A percentile compares a stretch with the other conserved stretches of the same genome.
These are phyloP conservation scores for Turritis glabra DNA, from an alignment of 345 rosid genomes.

Conservation along the genomic window DNA sequence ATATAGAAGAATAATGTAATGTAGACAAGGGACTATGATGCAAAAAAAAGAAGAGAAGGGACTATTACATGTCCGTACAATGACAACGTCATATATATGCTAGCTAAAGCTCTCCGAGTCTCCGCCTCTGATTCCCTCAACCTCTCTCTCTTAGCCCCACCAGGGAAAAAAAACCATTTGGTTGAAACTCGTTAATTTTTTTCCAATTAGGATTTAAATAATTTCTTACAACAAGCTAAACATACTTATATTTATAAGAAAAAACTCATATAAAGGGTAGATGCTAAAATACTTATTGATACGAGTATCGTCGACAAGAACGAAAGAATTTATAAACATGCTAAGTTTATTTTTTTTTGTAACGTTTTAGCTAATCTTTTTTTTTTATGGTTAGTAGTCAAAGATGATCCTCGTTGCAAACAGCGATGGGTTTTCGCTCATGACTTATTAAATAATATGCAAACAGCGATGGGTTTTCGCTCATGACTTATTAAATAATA, in stretches of 20 bases:
- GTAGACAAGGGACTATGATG: background rate
- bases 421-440: background rate
- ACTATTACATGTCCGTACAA: slow-evolving; percentile 39
- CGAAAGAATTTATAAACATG: background rate
- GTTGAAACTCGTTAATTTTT: background rate
- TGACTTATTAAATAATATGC: background rate
- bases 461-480: background rate
- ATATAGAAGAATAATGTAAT: background rate
- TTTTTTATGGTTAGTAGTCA: too few relatives aligned
- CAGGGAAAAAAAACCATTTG: background rate
- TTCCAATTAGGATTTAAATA: background rate
- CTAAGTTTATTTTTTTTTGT: background rate
- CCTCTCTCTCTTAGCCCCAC: slow-evolving; percentile 23
- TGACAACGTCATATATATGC: slow-evolving; percentile 31
- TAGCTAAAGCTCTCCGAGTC: slow-evolving; percentile 26
- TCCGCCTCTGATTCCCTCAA: slow-evolving; percentile 33
- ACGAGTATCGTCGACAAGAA: background rate
- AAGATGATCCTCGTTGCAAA: background rate
- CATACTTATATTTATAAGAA: background rate
- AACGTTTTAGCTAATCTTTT: background rate
- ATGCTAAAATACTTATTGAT: background rate
- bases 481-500: background rate
- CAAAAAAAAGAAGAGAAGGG: background rate
- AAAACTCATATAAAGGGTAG: background rate
- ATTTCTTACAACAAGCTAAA: background rate